Conservation (phyloP, 164 flowering plant species). For the Sedum album region DNA sequence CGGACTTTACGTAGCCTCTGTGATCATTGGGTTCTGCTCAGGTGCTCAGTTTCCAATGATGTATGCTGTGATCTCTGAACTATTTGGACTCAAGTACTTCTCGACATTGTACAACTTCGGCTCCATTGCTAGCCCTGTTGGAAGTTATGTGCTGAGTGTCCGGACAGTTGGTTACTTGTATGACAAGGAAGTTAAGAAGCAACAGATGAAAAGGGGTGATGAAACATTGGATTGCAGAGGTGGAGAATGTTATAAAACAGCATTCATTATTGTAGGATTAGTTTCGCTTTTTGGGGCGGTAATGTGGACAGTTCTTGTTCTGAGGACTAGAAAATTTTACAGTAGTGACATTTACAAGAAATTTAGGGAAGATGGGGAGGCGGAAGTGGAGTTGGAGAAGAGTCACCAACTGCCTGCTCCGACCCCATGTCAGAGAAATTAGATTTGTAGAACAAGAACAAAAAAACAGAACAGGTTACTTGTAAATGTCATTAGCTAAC, state of each 20-base stretch:
- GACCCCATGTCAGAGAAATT: too few species aligned
- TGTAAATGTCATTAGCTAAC: too few species aligned
- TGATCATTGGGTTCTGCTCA: too few species aligned
- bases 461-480: too few species aligned
- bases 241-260: conserved; percentile 22
- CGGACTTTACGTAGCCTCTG: conserved; percentile 31
- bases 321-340: conserved; percentile 34
- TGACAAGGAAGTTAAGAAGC: too few species aligned
- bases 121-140: conserved; percentile 38
- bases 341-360: too few species aligned
- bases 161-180: conserved; percentile 28
- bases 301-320: conserved; percentile 24
- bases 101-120: conserved; percentile 39
- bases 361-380: conserved; percentile 23
- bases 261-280: conserved; percentile 31
- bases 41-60: conserved; percentile 51
- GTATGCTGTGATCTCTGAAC: conserved; percentile 39
- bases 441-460: too few species aligned
- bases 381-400: conserved; percentile 15
- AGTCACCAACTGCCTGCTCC: too few species aligned
- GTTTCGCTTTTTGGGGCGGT: conserved; percentile 22
- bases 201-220: conserved; percentile 18
- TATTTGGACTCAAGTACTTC: conserved; percentile 41
- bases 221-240: conserved; percentile 27
- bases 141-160: conserved; percentile 33